Base-by-base conservation (phyloP, 371 early-diverging fungal genomes). In the Conidiobolus incongruus region DNA sequence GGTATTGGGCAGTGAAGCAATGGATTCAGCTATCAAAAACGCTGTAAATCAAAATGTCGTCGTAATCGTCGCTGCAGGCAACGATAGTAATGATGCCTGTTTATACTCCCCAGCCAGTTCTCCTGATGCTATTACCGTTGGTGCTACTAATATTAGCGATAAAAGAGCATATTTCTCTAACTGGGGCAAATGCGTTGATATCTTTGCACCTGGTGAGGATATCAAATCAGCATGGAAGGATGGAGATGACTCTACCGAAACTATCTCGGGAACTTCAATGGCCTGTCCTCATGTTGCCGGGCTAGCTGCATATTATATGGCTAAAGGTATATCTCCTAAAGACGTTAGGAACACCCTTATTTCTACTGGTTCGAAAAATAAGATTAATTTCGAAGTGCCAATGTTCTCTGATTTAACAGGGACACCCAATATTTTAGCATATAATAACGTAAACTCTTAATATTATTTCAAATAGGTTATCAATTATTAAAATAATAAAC, bases 211-310 rank as follows among this genome's bases (percentile, higher is more conserved):
- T 32, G 99, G 98, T 34, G 67, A 80, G 47, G 75, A 91, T 53
- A 92, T 99, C 44, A 51, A 63, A 32, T 87, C 89, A 40, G 67
- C 81, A 40, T 96, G 91, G 91, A 81, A 72, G 52, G 86, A 86
- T 21, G 66, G 68, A 47, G 60, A 61, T 32, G 47, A 46, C 51
- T 73, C 71, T 44, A 80, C 72, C 55, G 87, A 84, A 63, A 81
- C 79, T 26, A 87, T 93, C 53, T 90, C 91, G 33, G 99, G 99
- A 41, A 99, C 99, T 12, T 87, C 91, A 30, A 99, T 99, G 99
- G 99, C 99, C 28, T 70, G 87, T 6, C 99, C 99, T 15, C 99
- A 99, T 56, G 94, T 93, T 40, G 76, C 86, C 51, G 99, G 99
- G 44, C 66, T 91, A 32, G 74, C 91, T 45, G 98, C 98, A 34